Conservation (phyloP, 2,329 filamentous ascomycete genomes). For the Chaetothyriales sp. region DNA sequence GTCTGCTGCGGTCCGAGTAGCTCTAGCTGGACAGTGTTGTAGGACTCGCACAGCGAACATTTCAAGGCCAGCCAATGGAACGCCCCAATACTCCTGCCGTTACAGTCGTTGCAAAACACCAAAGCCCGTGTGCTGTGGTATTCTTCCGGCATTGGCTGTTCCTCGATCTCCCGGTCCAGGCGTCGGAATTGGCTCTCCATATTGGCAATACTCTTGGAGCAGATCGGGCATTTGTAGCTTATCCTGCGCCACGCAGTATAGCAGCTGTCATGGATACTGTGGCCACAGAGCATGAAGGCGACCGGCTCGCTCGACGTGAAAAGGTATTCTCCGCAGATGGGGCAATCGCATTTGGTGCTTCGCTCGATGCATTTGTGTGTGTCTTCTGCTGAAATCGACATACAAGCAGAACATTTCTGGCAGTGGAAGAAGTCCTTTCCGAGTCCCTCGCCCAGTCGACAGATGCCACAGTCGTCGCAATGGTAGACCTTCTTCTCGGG, state of each 20-base stretch:
- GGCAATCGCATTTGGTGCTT: conserved; percentile 88
- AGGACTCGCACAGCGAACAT: conserved; percentile 46
- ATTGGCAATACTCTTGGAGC: conserved; percentile 89
- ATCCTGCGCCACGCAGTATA: conserved; percentile 75
- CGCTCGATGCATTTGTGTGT: conserved; percentile 89
- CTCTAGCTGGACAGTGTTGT: conserved; percentile 31
- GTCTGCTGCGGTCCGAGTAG: conserved; percentile 23
- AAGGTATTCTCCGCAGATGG: conserved; percentile 92
- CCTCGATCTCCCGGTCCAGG: conserved; percentile 69
- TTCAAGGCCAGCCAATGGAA: conserved; percentile 95
- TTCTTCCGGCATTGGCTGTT: conserved; percentile 81
- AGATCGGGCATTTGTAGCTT: conserved; percentile 92
- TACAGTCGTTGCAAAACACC: conserved; percentile 90
- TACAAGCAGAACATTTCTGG: conserved; percentile 92
- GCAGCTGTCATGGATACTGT: conserved; percentile 85
- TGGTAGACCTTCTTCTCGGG: conserved; percentile 86
- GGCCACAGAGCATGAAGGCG: conserved; percentile 88
- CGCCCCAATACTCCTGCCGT: conserved; percentile 64
- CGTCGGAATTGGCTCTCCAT: conserved; percentile 95
- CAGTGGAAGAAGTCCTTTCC: conserved; percentile 98
- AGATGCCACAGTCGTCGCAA: conserved; percentile 90
- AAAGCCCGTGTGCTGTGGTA: conserved; percentile 66
- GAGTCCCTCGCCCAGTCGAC: conserved; percentile 72
- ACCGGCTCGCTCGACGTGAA: conserved; percentile 81
- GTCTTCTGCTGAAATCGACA: conserved; percentile 69